Percentiles rank a stretch among this genome's conserved stretches.
Conservation (phyloP, 148 eudicot species). For the Polygonum maritimum region DNA sequence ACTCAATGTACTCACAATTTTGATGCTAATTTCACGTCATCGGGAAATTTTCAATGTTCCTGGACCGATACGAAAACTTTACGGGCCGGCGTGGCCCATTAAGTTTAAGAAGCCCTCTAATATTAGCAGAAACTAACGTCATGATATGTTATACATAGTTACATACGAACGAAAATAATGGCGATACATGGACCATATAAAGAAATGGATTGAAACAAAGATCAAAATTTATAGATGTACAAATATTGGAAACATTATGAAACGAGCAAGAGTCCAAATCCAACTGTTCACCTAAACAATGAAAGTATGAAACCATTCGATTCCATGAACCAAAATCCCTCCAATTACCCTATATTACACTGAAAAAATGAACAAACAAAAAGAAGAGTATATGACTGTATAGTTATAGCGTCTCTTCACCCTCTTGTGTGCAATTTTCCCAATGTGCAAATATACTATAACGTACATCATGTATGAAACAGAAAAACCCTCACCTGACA, state of each 20-base stretch:
- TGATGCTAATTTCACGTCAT: too few relatives aligned
- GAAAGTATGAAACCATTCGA: not conserved
- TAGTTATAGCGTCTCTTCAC: not conserved
- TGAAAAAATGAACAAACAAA: not conserved
- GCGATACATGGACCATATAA: not conserved
- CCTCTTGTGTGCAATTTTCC: not conserved
- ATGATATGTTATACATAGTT: not conserved
- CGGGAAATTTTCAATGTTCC: not conserved
- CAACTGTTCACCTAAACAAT: not conserved
- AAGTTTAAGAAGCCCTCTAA: too few relatives aligned
- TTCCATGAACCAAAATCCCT: not conserved
- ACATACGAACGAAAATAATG: too few relatives aligned
- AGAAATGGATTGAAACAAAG: not conserved
- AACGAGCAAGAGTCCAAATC: not conserved
- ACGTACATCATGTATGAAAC: not conserved
- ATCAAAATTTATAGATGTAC: not conserved
- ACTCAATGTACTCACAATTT: too few relatives aligned
- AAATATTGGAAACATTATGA: not conserved
- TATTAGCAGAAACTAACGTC: too few relatives aligned
- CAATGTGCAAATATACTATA: slow-evolving; percentile 1
- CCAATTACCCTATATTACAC: not conserved
- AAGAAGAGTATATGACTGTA: not conserved
- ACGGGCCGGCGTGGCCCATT: not conserved
- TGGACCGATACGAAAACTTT: not conserved
- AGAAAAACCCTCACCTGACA: not conserved